Conservation (phyloP, 805 yeast genomes). For the Myxozyma lipomycoides region DNA sequence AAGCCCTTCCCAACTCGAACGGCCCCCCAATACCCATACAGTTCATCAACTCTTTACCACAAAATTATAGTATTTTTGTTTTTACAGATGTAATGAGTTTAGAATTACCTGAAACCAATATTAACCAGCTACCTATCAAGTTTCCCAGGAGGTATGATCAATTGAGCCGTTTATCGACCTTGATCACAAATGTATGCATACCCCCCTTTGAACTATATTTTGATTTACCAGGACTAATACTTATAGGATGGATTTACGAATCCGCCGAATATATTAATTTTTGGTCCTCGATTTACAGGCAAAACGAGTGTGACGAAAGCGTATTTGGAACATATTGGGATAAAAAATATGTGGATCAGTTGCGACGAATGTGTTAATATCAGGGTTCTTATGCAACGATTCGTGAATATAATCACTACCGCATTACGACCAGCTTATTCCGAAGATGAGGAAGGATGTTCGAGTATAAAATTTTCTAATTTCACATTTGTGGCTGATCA, state of each 20-base stretch:
- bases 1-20: no score
- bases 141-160: conserved; percentile 19
- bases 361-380: conserved; percentile 19
- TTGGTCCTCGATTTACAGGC: conserved; percentile 17
- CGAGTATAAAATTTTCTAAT: conserved; percentile 2
- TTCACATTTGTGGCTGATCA: conserved; percentile 13
- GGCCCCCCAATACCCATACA: no score
- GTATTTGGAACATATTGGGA: conserved; percentile 5
- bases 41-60: no score
- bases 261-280: conserved; percentile 11
- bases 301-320: conserved; percentile 9
- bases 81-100: not conserved
- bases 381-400: conserved; percentile 1
- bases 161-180: conserved; percentile 9
- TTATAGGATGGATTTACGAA: conserved; percentile 11
- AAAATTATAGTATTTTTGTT: no score
- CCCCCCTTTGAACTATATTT: not conserved
- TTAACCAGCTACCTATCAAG: conserved; percentile 4
- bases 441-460: not conserved
- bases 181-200: conserved; percentile 15
- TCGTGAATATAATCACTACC: not conserved
- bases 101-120: not conserved
- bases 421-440: no score
- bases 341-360: conserved; percentile 15
- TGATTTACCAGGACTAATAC: no score